A percentile compares a stretch with the other conserved stretches of the same genome.
Evolutionary conservation across 2,329 filamentous ascomycete species (phyloP).

Genomic region (Purpureocillium lavendulum): DNA sequence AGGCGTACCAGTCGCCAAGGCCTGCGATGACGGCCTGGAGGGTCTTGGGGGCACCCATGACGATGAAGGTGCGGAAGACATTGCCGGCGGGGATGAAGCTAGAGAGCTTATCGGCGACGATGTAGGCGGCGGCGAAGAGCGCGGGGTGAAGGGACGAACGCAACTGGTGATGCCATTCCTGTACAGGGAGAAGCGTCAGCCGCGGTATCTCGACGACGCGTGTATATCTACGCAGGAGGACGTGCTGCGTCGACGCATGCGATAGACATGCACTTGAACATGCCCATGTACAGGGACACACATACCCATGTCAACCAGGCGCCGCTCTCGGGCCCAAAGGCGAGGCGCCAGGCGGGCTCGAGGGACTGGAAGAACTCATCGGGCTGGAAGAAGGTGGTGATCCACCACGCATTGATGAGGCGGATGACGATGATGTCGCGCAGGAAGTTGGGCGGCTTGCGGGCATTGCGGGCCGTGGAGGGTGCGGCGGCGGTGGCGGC

Average conservation of each 20-base stretch:
- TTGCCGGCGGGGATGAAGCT: slow-evolving; percentile 43
- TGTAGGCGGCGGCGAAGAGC: slow-evolving; percentile 73
- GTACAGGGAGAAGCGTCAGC: slow-evolving; percentile 10
- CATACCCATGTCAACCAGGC: slow-evolving; percentile 95
- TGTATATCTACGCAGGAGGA: too few relatives aligned
- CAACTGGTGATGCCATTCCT: slow-evolving; percentile 91
- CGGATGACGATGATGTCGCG: slow-evolving; percentile 56
- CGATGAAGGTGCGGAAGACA: slow-evolving; percentile 51
- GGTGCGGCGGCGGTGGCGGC: slow-evolving; percentile 1
- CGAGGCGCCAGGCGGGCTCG: slow-evolving; percentile 86
- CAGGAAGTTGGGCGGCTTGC: slow-evolving; percentile 17
- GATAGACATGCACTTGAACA: too few relatives aligned
- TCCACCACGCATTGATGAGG: slow-evolving; percentile 67
- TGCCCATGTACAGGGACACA: too few relatives aligned
- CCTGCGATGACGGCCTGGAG: slow-evolving; percentile 73
- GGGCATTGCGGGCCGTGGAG: slow-evolving; percentile 11
- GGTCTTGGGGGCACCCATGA: slow-evolving; percentile 65
- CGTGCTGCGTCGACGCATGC: too few relatives aligned
- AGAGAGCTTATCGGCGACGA: slow-evolving; percentile 48
- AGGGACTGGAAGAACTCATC: slow-evolving; percentile 96
- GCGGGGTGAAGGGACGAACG: slow-evolving; percentile 88
- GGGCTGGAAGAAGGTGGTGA: slow-evolving; percentile 92
- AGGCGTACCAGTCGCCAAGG: slow-evolving; percentile 77
- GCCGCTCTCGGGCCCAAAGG: slow-evolving; percentile 67
- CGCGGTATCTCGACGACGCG: too few relatives aligned